Base-by-base conservation (phyloP, 176 grass and related monocot genomes). In the Rhynchospora pubera region DNA sequence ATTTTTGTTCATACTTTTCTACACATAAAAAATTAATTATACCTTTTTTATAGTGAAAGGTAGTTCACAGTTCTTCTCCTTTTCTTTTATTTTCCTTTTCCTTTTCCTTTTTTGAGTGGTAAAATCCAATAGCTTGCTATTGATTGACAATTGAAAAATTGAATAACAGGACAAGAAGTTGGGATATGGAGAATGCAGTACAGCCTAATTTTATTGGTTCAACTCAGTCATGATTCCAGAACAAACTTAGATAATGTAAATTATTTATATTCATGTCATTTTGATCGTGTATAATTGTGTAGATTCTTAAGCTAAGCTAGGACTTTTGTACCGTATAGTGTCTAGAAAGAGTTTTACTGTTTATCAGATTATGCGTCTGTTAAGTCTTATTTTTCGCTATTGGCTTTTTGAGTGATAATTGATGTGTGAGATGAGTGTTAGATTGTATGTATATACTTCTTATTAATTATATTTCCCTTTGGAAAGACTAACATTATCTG, bases 131-230 rank as follows among this genome's bases (percentile, higher is more conserved):
- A 51, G 4, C 24, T 55, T 55, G n/a, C 12, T 66, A 24, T 51
- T 47, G 39, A 28, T 81, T 81, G 60, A 48, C 3, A 12, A 63
- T 66, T 65, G 0, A 16, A 72, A 81, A 56, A 26, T 68, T 89
- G 24, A 84, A 80, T 78, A 77, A 44, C 88, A 94, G 91, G 88
- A 86, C 92, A 47, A 85, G 89, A 75, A 87, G 86, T 68, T 92
- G 92, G 88, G 91, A 94, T 21, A 84, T 92, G 81, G 92, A 94
- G 73, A 91, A 92, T 53, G 83, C 86, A 2, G 81, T 88, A 85
- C 88, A 91, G 52, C 88, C 84, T 57, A 91, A 94, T 80, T 88
- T 89, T 47, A 91, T 93, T 18, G 90, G 92, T 70, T 94, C 79
- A 32, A 75, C 50, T 59, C 92, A 65, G 75, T 65, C 76, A 56